Evolutionary conservation across 225 moss, liverwort and hornwort species (phyloP).

Genomic region (Anthoceros angustus): DNA sequence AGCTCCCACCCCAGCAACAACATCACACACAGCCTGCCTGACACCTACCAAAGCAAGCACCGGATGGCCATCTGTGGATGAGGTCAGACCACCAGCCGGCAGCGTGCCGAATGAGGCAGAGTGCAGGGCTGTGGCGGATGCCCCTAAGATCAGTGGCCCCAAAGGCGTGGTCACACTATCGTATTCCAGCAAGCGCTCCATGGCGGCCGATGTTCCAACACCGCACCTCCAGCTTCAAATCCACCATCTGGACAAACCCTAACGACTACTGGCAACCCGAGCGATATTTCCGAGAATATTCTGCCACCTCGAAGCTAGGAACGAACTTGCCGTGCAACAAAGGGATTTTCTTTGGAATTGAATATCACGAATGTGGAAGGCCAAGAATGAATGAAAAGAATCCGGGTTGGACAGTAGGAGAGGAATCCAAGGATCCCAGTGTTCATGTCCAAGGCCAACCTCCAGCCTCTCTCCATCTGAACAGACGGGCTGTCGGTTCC

Average conservation of each 20-base stretch:
- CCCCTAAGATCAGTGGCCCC: constrained; percentile 38
- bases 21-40: not conserved
- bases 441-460: not conserved
- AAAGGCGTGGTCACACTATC: constrained; percentile 34
- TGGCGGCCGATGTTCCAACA: not conserved
- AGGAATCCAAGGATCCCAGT: too few species aligned
- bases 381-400: too few species aligned
- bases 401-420: too few species aligned
- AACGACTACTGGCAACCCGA: too few species aligned
- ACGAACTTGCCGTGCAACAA: too few species aligned
- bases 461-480: not conserved
- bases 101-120: constrained; percentile 34
- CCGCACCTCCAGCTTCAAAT: too few species aligned
- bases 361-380: too few species aligned
- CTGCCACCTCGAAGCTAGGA: too few species aligned
- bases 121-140: constrained; percentile 31
- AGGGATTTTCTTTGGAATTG: too few species aligned
- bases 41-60: constrained; percentile 24
- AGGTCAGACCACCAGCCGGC: constrained; percentile 6
- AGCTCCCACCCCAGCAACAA: not conserved
- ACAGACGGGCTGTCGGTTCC: not conserved
- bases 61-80: constrained; percentile 16
- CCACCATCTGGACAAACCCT: too few species aligned
- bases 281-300: too few species aligned
- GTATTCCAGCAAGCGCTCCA: constrained; percentile 16